phyloP scores from a whole-genome alignment of 768 basidiomycete species.

The Pleurotus pulmonarius region DNA sequence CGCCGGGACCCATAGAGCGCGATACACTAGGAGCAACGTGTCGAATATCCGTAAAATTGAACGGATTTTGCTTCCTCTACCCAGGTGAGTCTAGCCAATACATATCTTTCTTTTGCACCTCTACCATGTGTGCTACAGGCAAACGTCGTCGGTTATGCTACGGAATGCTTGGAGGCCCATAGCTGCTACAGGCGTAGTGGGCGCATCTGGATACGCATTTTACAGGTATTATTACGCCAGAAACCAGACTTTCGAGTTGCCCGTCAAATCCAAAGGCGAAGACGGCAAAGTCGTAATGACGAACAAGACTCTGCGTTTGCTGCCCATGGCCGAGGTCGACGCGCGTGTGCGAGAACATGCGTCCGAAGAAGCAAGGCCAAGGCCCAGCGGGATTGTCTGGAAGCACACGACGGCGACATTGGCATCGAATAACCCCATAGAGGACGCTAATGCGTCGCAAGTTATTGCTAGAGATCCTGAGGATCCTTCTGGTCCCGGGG shows the following conservation, averaged over 20 bases:
- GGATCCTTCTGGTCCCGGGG: slow-evolving; percentile 60
- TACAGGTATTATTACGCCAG: slow-evolving; percentile 39
- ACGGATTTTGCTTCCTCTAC: too few relatives aligned
- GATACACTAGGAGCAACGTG: neutral
- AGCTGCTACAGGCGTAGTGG: slow-evolving; percentile 46
- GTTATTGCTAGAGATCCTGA: slow-evolving; percentile 60
- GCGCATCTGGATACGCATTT: slow-evolving; percentile 56
- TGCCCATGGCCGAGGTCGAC: slow-evolving; percentile 53
- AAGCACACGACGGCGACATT: slow-evolving; percentile 76
- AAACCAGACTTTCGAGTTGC: slow-evolving; percentile 55
- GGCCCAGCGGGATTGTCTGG: slow-evolving; percentile 62
- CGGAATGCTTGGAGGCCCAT: slow-evolving; percentile 67
- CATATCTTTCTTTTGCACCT: too few relatives aligned
- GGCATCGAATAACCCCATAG: slow-evolving; percentile 86
- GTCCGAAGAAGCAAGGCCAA: slow-evolving; percentile 36
- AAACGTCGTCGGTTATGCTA: slow-evolving; percentile 41
- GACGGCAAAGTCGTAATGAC: slow-evolving; percentile 61
- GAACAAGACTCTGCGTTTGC: slow-evolving; percentile 48
- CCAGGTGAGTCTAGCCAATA: too few relatives aligned
- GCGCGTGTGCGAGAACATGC: slow-evolving; percentile 55
- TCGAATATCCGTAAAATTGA: too few relatives aligned
- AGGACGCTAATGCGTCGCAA: slow-evolving; percentile 79
- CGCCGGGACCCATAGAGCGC: too few relatives aligned
- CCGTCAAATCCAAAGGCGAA: slow-evolving; percentile 47
- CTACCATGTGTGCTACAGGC: neutral